A percentile compares a stretch with the other conserved stretches of the same genome.
Evolutionary conservation across 2,329 filamentous ascomycete genomes (phyloP).

Genomic region (Leptographium lundbergii): DNA sequence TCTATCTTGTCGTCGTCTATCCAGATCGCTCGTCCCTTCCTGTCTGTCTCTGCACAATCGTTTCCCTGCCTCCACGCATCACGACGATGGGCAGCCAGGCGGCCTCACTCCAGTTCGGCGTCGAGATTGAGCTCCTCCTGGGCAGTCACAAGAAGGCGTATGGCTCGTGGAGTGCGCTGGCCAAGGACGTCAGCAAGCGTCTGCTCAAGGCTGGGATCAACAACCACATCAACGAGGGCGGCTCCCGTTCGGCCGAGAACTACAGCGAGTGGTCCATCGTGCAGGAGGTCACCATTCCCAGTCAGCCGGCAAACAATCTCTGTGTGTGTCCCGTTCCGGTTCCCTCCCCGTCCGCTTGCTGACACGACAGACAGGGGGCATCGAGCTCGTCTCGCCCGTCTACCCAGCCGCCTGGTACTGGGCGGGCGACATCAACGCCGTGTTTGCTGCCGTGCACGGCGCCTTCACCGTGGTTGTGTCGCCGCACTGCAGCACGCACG

Average conservation of each 20-base stretch:
- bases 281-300: constrained; percentile 23
- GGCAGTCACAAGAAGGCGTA: constrained; percentile 19
- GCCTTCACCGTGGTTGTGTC: constrained; percentile 16
- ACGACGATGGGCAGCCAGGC: background rate
- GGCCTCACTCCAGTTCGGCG: constrained; percentile 18
- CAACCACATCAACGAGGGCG: constrained; percentile 21
- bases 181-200: constrained; percentile 20
- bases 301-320: constrained; percentile 18
- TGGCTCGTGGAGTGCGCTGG: constrained; percentile 20
- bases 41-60: background rate
- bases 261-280: constrained; percentile 26
- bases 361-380: constrained; percentile 2
- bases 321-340: constrained; percentile 13
- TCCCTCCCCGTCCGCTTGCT: background rate
- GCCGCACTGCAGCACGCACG: constrained; percentile 23
- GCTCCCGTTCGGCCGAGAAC: constrained; percentile 16
- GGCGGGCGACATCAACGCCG: constrained; percentile 17
- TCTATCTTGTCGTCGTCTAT: background rate
- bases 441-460: constrained; percentile 18
- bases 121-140: constrained; percentile 26
- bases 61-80: background rate
- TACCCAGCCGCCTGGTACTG: constrained; percentile 17
- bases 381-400: constrained; percentile 21
- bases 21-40: background rate
- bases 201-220: constrained; percentile 19